phyloP scores from a whole-genome alignment of 2,329 filamentous ascomycete genomes.

The Hymenoscyphus salicellus region DNA sequence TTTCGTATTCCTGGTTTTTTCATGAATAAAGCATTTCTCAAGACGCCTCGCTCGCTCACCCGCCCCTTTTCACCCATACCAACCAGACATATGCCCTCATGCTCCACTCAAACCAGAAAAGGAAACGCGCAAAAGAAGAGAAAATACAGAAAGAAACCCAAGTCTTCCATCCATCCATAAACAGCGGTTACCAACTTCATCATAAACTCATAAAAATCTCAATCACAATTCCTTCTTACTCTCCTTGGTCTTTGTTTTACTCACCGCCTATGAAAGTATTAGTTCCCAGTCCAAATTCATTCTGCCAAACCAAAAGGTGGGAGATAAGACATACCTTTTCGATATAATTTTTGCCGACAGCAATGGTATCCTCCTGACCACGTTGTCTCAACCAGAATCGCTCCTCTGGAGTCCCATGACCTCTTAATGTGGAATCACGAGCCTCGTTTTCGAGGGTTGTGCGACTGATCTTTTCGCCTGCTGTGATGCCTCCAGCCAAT shows the following conservation, averaged over 20 bases:
- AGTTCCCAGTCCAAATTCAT: neutral
- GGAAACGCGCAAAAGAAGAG: too few relatives aligned
- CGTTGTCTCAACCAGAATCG: conserved; percentile 64
- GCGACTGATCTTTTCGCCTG: conserved; percentile 62
- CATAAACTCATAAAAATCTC: neutral
- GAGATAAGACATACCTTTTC: conserved; percentile 38
- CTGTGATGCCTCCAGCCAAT: conserved; percentile 46
- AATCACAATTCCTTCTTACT: conserved; percentile 14
- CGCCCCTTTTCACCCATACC: too few relatives aligned
- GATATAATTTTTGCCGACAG: conserved; percentile 55
- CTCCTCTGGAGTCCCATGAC: conserved; percentile 51
- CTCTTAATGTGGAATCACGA: conserved; percentile 47
- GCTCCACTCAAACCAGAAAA: too few relatives aligned
- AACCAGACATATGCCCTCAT: too few relatives aligned
- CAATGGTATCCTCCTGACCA: conserved; percentile 55
- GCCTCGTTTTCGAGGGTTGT: conserved; percentile 63
- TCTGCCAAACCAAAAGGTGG: neutral
- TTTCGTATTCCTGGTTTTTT: too few relatives aligned
- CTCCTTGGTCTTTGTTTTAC: conserved; percentile 6
- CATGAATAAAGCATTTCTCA: too few relatives aligned
- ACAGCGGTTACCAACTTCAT: too few relatives aligned
- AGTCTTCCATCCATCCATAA: too few relatives aligned
- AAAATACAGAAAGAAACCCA: too few relatives aligned
- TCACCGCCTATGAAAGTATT: neutral
- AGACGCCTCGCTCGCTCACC: too few relatives aligned